Conservation (phyloP, 176 grass and related monocot species). For the Eremochloa ophiuroides region DNA sequence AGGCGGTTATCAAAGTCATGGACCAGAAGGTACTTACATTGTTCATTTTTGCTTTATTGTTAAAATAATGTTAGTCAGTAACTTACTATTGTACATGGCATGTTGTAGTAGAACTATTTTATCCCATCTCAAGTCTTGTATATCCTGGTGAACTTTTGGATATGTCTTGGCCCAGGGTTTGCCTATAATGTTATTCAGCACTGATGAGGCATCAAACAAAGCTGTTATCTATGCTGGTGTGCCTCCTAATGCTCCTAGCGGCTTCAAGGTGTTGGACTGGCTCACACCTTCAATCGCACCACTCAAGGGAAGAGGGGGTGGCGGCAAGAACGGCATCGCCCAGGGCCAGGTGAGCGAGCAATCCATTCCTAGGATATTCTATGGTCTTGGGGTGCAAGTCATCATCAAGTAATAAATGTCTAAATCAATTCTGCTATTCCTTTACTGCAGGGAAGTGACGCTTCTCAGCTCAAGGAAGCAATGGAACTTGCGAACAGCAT, state of each 20-base stretch:
- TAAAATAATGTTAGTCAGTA: background rate
- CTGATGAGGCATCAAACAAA: conserved; percentile 68
- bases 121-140: background rate
- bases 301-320: conserved; percentile 77
- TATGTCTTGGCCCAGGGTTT: conserved; percentile 43
- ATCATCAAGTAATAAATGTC: background rate
- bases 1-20: conserved; percentile 84
- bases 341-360: conserved; percentile 70
- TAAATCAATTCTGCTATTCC: background rate
- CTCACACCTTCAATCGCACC: conserved; percentile 70
- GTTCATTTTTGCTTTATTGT: background rate
- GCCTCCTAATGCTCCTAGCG: conserved; percentile 37
- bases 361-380: background rate
- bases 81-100: background rate
- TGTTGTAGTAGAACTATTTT: background rate
- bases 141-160: background rate
- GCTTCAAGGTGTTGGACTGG: conserved; percentile 84
- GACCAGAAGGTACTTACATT: conserved; percentile 44
- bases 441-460: conserved; percentile 66
- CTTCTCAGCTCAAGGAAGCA: conserved; percentile 59
- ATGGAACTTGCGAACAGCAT: conserved; percentile 68
- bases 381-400: background rate
- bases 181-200: conserved; percentile 87
- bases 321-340: conserved; percentile 80
- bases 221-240: conserved; percentile 75